phyloP scores from a whole-genome alignment of 2,329 filamentous ascomycete genomes.

The Byssoonygena ceratinophila region DNA sequence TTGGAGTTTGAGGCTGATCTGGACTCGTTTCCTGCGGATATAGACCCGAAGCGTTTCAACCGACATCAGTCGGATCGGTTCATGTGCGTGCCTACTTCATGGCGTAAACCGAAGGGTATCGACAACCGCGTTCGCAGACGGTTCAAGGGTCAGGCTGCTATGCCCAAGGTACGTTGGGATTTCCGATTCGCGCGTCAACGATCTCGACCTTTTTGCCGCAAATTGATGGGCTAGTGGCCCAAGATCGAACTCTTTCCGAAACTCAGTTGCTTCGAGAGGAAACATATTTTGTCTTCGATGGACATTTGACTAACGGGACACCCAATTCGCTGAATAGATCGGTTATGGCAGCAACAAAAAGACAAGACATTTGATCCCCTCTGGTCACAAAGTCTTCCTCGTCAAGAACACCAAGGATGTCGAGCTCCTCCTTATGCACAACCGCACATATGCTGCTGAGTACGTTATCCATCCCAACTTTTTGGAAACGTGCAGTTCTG shows the following conservation, averaged over 20 bases:
- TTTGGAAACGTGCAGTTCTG: slow-evolving; percentile 9
- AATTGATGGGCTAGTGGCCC: no score
- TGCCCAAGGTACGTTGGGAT: slow-evolving; percentile 79
- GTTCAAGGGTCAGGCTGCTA: slow-evolving; percentile 88
- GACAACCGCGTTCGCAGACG: slow-evolving; percentile 95
- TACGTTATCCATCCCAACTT: slow-evolving; percentile 46
- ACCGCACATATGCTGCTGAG: slow-evolving; percentile 98
- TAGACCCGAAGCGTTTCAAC: slow-evolving; percentile 88
- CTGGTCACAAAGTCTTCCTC: slow-evolving; percentile 98
- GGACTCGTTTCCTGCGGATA: slow-evolving; percentile 20
- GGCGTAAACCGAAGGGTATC: slow-evolving; percentile 99
- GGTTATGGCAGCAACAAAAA: slow-evolving; percentile 99
- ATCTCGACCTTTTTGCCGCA: neutral
- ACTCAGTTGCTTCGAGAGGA: no score
- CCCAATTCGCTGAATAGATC: slow-evolving; percentile 52
- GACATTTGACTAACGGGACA: neutral
- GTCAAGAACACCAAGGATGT: slow-evolving; percentile 95
- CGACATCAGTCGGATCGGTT: slow-evolving; percentile 97
- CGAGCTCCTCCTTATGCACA: slow-evolving; percentile 99
- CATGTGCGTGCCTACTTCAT: slow-evolving; percentile 79
- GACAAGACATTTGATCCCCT: slow-evolving; percentile 97
- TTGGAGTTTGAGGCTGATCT: slow-evolving; percentile 24
- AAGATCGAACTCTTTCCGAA: no score
- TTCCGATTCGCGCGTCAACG: neutral
- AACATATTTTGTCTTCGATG: neutral